Evolutionary conservation across 164 flowering plant genomes (phyloP).

Genomic region (Vitis labrusca): DNA sequence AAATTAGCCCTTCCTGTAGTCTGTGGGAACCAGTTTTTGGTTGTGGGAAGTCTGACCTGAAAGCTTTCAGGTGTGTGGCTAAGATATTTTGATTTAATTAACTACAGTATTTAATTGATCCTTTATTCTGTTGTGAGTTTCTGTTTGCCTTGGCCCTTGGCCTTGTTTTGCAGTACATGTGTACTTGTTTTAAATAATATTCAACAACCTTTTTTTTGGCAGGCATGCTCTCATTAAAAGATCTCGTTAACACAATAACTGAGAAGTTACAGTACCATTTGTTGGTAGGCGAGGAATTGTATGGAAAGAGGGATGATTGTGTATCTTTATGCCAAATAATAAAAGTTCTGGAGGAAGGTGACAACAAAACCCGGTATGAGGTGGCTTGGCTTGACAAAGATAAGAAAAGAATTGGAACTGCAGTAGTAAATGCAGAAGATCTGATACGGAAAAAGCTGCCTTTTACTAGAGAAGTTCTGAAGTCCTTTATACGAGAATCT

Average conservation of each 20-base stretch:
- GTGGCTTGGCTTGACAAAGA: conserved; percentile 73
- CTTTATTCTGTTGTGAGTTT: not conserved
- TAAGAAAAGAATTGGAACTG: conserved; percentile 43
- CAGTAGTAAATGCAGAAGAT: conserved; percentile 48
- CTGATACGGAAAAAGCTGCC: conserved; percentile 67
- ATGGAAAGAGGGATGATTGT: conserved; percentile 52
- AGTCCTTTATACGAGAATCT: conserved; percentile 87
- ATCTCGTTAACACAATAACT: conserved; percentile 59
- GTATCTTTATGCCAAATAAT: conserved; percentile 63
- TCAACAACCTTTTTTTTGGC: conserved; percentile 15
- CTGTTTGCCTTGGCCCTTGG: not conserved
- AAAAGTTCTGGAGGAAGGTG: conserved; percentile 46
- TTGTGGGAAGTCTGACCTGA: too few relatives aligned
- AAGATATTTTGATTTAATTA: too few relatives aligned
- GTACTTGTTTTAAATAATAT: not conserved
- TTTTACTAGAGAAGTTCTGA: conserved; percentile 62
- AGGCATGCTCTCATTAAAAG: conserved; percentile 77
- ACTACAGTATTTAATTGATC: too few relatives aligned
- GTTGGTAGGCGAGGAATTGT: conserved; percentile 60
- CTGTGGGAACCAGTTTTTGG: too few relatives aligned
- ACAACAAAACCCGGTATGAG: conserved; percentile 45
- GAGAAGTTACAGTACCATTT: conserved; percentile 47
- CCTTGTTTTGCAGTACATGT: not conserved
- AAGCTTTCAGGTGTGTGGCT: too few relatives aligned
- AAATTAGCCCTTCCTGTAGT: too few relatives aligned